These are phyloP conservation scores for Capniomyces stellatus DNA, from an alignment of 371 early-diverging fungal genomes.

Conservation along the genomic window DNA sequence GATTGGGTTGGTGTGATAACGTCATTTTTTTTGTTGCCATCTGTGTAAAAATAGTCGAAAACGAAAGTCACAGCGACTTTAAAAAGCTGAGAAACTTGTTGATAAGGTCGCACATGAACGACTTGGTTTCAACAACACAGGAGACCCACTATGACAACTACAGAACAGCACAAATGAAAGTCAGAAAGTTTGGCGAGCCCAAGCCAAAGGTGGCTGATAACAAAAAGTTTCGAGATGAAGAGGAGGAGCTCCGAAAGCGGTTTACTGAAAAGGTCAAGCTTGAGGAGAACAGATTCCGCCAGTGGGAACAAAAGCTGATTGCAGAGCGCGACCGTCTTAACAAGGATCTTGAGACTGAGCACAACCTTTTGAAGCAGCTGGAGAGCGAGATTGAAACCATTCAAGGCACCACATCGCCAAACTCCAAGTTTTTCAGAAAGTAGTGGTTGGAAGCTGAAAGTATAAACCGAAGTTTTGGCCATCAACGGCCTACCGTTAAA, in stretches of 20 bases:
- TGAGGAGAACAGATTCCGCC: constrained; percentile 88
- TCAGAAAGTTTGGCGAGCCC: constrained; percentile 60
- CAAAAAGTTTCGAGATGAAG: constrained; percentile 82
- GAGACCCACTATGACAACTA: constrained; percentile 85
- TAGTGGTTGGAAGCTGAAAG: no score
- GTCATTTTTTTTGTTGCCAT: no score
- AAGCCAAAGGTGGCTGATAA: constrained; percentile 57
- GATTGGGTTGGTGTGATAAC: no score
- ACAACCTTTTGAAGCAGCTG: constrained; percentile 67
- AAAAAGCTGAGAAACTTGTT: constrained; percentile 81
- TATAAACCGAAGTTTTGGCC: no score
- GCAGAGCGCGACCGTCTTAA: constrained; percentile 87
- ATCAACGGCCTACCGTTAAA: no score
- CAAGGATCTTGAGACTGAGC: constrained; percentile 86
- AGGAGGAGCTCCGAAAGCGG: constrained; percentile 72
- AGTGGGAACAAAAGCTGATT: constrained; percentile 94
- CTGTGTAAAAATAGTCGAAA: no score
- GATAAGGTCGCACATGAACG: constrained; percentile 87
- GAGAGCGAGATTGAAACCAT: constrained; percentile 46
- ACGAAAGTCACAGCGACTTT: constrained; percentile 84
- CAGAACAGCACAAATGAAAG: constrained; percentile 65
- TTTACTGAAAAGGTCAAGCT: constrained; percentile 88
- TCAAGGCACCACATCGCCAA: constrained; percentile 10
- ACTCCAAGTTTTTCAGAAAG: background rate
- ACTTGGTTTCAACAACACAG: constrained; percentile 76